phyloP scores from a whole-genome alignment of 257 asterid genomes.

The Solanum microdontum region DNA sequence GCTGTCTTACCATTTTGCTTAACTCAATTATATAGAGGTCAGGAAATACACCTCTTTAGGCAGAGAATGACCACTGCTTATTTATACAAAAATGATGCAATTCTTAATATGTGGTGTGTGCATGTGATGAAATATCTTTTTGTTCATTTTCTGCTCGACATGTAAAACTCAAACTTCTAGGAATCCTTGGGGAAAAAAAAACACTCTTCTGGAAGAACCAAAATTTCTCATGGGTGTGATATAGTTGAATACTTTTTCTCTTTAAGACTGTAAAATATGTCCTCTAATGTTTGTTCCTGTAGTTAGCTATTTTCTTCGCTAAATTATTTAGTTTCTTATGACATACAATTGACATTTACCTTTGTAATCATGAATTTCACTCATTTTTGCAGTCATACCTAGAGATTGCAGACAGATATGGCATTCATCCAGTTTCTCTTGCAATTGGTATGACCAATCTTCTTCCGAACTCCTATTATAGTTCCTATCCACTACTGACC shows the following conservation, averaged over 20 bases:
- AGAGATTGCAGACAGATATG: conserved; percentile 41
- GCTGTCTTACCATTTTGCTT: background rate
- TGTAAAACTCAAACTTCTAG: background rate
- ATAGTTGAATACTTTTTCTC: background rate
- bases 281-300: background rate
- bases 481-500: background rate
- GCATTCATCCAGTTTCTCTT: conserved; percentile 68
- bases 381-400: conserved; percentile 44
- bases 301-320: background rate
- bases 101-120: background rate
- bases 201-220: background rate
- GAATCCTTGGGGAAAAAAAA: background rate
- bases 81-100: background rate
- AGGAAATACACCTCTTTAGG: background rate
- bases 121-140: background rate
- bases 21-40: background rate
- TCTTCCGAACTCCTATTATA: background rate
- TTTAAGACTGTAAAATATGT: background rate
- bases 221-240: background rate
- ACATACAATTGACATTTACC: background rate
- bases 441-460: conserved; percentile 46
- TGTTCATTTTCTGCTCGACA: background rate
- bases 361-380: background rate
- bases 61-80: background rate
- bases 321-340: background rate